A percentile compares a stretch with the other conserved stretches of the same genome.
Evolutionary conservation across 1,284 basidiomycete species (phyloP).

Genomic region (Pseudozyma tsukubaensis): DNA sequence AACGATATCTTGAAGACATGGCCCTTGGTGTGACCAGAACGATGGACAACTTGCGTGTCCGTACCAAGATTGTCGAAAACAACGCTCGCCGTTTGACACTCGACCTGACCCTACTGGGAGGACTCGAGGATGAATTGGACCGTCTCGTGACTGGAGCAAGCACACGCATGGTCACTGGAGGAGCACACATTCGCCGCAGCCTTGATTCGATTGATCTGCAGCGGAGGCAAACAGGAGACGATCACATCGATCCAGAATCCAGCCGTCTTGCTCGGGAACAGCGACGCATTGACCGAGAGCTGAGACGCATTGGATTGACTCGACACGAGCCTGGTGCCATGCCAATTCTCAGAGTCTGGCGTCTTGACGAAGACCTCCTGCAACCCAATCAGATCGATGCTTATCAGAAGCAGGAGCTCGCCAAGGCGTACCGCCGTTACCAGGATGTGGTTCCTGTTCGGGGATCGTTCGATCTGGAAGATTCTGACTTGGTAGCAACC

Average conservation of each 20-base stretch:
- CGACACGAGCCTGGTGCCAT: background rate
- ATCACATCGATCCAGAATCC: too few relatives aligned
- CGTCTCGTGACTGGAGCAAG: background rate
- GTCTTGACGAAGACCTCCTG: background rate
- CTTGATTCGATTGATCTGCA: background rate
- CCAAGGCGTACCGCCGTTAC: background rate
- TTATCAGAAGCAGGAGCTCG: background rate
- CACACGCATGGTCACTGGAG: background rate
- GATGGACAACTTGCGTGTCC: background rate
- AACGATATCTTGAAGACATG: too few relatives aligned
- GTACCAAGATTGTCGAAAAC: background rate
- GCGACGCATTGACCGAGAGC: background rate
- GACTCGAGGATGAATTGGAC: background rate
- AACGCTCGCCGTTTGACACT: background rate
- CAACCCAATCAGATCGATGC: background rate
- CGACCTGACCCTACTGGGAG: background rate
- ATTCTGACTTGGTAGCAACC: too few relatives aligned
- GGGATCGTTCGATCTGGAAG: too few relatives aligned
- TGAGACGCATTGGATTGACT: background rate
- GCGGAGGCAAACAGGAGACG: background rate
- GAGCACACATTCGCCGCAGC: too few relatives aligned
- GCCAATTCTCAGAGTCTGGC: background rate
- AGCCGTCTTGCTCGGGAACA: too few relatives aligned
- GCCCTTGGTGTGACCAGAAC: background rate
- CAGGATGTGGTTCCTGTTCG: background rate